These are phyloP conservation scores for Nemania sp. DNA, from an alignment of 2,329 filamentous ascomycete species.

Conservation along the genomic window DNA sequence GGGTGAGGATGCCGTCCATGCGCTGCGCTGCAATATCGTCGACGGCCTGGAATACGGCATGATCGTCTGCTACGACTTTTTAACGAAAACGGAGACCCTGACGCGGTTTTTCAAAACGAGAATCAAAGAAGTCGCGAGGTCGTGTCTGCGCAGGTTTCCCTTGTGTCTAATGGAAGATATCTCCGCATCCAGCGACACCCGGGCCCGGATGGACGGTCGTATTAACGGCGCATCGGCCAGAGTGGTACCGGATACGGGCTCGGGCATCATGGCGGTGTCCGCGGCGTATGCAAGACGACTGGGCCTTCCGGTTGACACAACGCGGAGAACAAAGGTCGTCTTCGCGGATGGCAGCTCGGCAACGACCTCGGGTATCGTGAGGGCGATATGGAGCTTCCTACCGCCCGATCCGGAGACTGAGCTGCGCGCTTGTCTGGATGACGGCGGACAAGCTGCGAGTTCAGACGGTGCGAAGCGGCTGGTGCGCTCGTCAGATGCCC, in stretches of 20 bases:
- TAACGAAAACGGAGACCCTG: constrained; percentile 4
- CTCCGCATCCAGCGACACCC: neutral
- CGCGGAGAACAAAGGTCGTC: neutral
- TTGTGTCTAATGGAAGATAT: neutral
- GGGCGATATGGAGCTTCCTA: constrained; percentile 7
- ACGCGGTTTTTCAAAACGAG: constrained; percentile 1
- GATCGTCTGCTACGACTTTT: constrained; percentile 11
- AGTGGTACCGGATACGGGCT: constrained; percentile 13
- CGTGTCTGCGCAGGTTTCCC: neutral
- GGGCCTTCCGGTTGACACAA: neutral
- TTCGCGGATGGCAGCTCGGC: constrained; percentile 15
- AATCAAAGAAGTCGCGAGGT: constrained; percentile 1
- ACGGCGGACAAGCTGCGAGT: neutral
- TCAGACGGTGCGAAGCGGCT: neutral
- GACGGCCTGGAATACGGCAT: neutral
- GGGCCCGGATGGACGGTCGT: constrained; percentile 6
- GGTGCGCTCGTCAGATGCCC: no score
- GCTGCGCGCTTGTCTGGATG: neutral
- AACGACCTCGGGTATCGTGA: neutral
- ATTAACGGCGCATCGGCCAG: constrained; percentile 1
- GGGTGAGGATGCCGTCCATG: neutral
- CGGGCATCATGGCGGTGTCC: constrained; percentile 10
- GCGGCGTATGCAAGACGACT: neutral
- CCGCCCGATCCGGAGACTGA: neutral
- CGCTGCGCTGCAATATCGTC: constrained; percentile 2